Base-by-base conservation (phyloP, 345 rosid genomes). In the Theobroma cacao region DNA sequence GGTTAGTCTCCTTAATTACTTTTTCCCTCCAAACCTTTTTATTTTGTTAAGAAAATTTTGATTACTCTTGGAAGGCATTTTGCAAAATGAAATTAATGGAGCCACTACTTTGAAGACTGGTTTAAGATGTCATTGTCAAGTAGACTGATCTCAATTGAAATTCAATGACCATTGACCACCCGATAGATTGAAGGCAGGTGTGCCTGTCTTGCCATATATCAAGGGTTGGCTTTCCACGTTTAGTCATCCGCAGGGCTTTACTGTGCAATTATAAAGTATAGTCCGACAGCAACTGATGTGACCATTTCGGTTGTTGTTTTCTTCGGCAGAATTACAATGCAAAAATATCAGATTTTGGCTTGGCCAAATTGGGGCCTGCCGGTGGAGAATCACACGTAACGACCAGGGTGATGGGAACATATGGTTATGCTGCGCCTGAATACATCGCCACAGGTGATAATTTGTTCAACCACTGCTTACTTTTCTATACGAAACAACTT, bases 371-470 rank as follows among this genome's bases (percentile, higher is more conserved):
- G 64, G 97, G 97, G 61, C 95, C 95, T 48, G 58, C 89, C 2
- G 82, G 84, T 20, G 91, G 79, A 74, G 85, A 87, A 12, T 83
- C 94, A 11, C 92, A 89, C 63, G 85, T 86, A 50, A 77, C 83
- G 5, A 87, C 89, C 50, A 47, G 83, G 64, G 53, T 84, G 34
- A 84, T 81, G 85, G 90, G 90, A 66, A 84, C 89, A 2, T 78
- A 82, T 53, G 90, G 89, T 17, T 89, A 92, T 38, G 92, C 86
- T 59, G 97, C 94, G 74, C 93, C 93, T 0, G 97, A 92, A 77
- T 90, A 89, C 50, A 64, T 92, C 78, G 89, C 94, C 38, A 90
- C 93, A 73, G 93, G 97, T 75, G 38, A 30, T 8, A 26, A 4
- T 22, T 30, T 33, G 56, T n/a, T n/a, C n/a, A n/a, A n/a, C n/a